Percentiles rank a stretch among this genome's conserved stretches.
Conservation (phyloP, 441 rosid genomes). For the Hura crepitans region DNA sequence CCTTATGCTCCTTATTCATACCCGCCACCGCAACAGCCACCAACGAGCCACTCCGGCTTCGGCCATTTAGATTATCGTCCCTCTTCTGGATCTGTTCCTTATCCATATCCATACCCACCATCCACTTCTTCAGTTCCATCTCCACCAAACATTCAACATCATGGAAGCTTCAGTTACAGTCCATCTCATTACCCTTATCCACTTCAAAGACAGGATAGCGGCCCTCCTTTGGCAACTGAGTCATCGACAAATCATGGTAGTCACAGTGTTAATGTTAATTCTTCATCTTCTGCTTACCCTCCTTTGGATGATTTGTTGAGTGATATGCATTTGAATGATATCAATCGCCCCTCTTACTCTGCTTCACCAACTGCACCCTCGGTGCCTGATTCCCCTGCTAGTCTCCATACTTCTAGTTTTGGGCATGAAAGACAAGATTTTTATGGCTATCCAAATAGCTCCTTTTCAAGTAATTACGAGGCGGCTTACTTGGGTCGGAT, state of each 20-base stretch:
- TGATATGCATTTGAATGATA: slow-evolving; percentile 43
- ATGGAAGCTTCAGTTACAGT: slow-evolving; percentile 44
- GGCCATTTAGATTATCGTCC: slow-evolving; percentile 38
- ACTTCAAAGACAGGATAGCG: slow-evolving; percentile 49
- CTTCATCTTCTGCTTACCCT: slow-evolving; percentile 52
- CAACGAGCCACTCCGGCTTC: slow-evolving; percentile 30
- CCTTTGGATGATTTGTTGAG: slow-evolving; percentile 50
- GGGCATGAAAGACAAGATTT: slow-evolving; percentile 36
- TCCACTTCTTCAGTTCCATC: slow-evolving; percentile 32
- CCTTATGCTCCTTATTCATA: slow-evolving; percentile 41
- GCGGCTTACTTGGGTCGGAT: slow-evolving; percentile 36
- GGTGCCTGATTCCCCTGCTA: slow-evolving; percentile 23
- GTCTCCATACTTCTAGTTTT: slow-evolving; percentile 31
- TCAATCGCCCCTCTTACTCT: slow-evolving; percentile 31
- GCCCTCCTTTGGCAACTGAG: slow-evolving; percentile 23
- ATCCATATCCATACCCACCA: slow-evolving; percentile 33
- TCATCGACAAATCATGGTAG: slow-evolving; percentile 11
- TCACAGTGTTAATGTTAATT: neutral
- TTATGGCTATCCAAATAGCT: slow-evolving; percentile 60
- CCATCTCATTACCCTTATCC: slow-evolving; percentile 30
- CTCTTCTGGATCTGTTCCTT: slow-evolving; percentile 26
- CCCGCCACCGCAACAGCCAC: slow-evolving; percentile 37
- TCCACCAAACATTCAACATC: slow-evolving; percentile 38
- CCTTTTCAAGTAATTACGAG: slow-evolving; percentile 51
- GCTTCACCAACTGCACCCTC: slow-evolving; percentile 43